Percentiles rank a stretch among this genome's conserved stretches.
These are phyloP conservation scores for Clarireedia sp. DNA, from an alignment of 2,329 filamentous ascomycete species.

Conservation along the genomic window DNA sequence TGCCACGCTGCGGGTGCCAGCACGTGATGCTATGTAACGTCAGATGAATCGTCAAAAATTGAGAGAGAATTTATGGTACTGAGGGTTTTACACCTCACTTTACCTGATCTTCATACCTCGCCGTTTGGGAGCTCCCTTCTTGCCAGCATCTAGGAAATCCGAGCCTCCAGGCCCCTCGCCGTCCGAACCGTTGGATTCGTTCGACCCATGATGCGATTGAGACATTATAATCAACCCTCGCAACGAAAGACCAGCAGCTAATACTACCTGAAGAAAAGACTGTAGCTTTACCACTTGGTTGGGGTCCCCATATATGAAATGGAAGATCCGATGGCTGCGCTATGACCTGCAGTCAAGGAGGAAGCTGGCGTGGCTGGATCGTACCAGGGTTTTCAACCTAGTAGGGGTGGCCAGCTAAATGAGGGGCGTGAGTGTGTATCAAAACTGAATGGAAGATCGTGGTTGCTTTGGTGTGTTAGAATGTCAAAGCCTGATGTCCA, in stretches of 20 bases:
- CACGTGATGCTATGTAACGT: conserved; percentile 24
- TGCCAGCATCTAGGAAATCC: not conserved
- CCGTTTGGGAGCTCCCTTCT: conserved; percentile 11
- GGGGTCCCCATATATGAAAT: too few species aligned
- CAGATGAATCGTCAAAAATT: conserved; percentile 3
- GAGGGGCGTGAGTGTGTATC: too few species aligned
- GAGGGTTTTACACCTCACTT: not conserved
- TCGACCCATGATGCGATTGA: not conserved
- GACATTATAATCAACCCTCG: not conserved
- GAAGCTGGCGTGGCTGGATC: too few species aligned
- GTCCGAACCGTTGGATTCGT: not conserved
- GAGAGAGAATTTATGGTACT: not conserved
- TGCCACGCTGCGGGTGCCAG: conserved; percentile 68
- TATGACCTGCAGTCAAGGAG: too few species aligned
- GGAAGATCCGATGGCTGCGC: too few species aligned
- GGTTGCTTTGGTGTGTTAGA: too few species aligned
- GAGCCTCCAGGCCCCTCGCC: not conserved
- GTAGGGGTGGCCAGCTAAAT: too few species aligned
- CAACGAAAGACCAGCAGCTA: not conserved
- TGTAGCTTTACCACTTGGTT: not conserved
- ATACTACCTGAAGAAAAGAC: not conserved
- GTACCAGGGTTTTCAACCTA: too few species aligned
- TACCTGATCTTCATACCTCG: conserved; percentile 18
- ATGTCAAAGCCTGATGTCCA: too few species aligned
- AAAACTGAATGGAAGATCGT: too few species aligned